Conservation (phyloP, 176 grass and related monocot genomes). For the Canna indica region DNA sequence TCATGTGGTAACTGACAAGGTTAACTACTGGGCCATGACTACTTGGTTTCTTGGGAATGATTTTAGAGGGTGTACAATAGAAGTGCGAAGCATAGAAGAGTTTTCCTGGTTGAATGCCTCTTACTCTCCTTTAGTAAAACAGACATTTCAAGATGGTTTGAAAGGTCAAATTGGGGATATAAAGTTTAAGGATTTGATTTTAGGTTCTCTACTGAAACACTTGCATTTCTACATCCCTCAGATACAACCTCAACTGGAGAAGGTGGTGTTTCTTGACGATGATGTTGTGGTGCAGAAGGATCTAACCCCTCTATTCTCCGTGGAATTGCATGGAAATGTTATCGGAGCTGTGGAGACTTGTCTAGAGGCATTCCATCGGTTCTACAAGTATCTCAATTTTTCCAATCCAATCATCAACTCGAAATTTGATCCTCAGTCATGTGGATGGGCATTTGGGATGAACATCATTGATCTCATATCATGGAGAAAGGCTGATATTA, state of each 20-base stretch:
- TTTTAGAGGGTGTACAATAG: slow-evolving; percentile 80
- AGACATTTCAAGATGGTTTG: slow-evolving; percentile 36
- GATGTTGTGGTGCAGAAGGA: slow-evolving; percentile 99
- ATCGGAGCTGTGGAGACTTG: slow-evolving; percentile 98
- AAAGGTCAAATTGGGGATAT: slow-evolving; percentile 47
- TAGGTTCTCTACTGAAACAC: slow-evolving; percentile 74
- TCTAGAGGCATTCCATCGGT: slow-evolving; percentile 93
- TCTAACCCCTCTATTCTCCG: slow-evolving; percentile 76
- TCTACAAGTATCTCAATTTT: slow-evolving; percentile 96
- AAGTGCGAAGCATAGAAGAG: slow-evolving; percentile 82
- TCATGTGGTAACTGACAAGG: slow-evolving; percentile 82
- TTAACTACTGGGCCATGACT: slow-evolving; percentile 70
- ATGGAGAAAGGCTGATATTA: slow-evolving; percentile 78
- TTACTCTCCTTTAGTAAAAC: slow-evolving; percentile 56
- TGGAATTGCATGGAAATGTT: slow-evolving; percentile 91
- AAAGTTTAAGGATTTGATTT: slow-evolving; percentile 57
- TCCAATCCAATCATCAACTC: slow-evolving; percentile 65
- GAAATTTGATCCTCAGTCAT: slow-evolving; percentile 85
- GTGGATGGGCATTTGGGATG: slow-evolving; percentile 99
- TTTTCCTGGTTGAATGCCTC: slow-evolving; percentile 83
- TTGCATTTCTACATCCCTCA: slow-evolving; percentile 92
- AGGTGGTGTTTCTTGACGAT: slow-evolving; percentile 92
- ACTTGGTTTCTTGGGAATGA: slow-evolving; percentile 91
- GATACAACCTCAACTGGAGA: slow-evolving; percentile 87
- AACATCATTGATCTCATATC: slow-evolving; percentile 96